A percentile compares a stretch with the other conserved stretches of the same genome.
phyloP scores from a whole-genome alignment of 192 early-diverging fungal species.

The Podila clonocystis region DNA sequence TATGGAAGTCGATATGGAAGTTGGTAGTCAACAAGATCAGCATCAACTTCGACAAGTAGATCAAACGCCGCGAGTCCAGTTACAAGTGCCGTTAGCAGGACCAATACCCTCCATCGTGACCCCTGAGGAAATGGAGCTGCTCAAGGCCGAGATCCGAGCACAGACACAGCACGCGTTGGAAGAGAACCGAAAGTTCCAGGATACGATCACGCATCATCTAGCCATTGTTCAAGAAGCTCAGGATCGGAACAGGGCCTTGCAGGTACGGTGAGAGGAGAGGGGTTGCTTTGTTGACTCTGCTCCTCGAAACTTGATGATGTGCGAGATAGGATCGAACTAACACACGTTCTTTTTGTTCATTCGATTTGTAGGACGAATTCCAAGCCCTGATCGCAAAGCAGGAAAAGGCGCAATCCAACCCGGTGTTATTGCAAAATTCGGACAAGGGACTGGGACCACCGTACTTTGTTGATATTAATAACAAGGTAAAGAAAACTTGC shows the following conservation, averaged over 20 bases:
- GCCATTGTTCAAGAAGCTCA: not conserved
- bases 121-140: too few species aligned
- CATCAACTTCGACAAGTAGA: not conserved
- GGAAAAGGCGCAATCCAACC: not conserved
- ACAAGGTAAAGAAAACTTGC: conserved; percentile 2
- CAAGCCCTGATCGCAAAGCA: conserved; percentile 9
- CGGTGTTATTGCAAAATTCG: conserved; percentile 3
- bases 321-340: too few species aligned
- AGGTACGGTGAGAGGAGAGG: too few species aligned
- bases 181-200: not conserved
- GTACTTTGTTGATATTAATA: conserved; percentile 31
- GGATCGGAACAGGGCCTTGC: not conserved
- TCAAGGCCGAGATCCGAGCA: too few species aligned
- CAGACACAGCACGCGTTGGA: not conserved
- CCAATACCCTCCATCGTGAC: too few species aligned
- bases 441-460: conserved; percentile 30
- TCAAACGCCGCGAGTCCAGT: not conserved
- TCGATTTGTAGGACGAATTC: conserved; percentile 10
- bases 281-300: too few species aligned
- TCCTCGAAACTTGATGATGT: too few species aligned
- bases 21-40: too few species aligned
- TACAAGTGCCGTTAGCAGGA: not conserved
- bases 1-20: too few species aligned
- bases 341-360: not conserved
- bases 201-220: not conserved